phyloP scores from a whole-genome alignment of 2,329 filamentous ascomycete genomes.

The Talaromyces sp. region DNA sequence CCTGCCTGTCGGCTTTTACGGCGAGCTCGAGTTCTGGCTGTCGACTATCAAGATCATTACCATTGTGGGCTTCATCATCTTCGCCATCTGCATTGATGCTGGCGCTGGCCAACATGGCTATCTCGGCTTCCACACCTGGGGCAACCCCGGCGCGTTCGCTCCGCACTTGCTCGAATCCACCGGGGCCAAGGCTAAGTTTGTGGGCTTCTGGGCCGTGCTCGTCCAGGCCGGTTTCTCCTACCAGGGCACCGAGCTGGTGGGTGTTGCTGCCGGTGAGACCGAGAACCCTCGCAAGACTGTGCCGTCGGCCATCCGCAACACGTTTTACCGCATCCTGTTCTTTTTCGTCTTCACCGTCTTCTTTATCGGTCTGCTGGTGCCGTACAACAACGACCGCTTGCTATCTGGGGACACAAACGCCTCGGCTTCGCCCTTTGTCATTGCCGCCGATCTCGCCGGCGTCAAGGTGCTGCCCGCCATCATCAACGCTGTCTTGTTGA shows the following conservation, averaged over 20 bases:
- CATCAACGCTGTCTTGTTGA: constrained; percentile 73
- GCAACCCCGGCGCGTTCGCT: constrained; percentile 45
- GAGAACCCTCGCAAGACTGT: constrained; percentile 53
- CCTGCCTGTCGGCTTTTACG: constrained; percentile 47
- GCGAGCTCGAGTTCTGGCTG: constrained; percentile 53
- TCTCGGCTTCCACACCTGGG: constrained; percentile 50
- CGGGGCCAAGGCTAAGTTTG: constrained; percentile 45
- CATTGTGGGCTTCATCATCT: constrained; percentile 47
- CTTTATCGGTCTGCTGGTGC: constrained; percentile 56
- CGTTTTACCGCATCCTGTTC: constrained; percentile 58
- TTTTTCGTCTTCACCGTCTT: constrained; percentile 57
- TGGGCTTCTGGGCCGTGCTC: constrained; percentile 47
- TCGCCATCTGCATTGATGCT: constrained; percentile 52
- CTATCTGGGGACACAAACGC: constrained; percentile 46
- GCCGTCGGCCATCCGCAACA: constrained; percentile 54
- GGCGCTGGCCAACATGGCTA: constrained; percentile 49
- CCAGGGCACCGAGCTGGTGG: constrained; percentile 51
- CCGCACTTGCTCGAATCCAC: constrained; percentile 32
- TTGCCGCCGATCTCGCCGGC: constrained; percentile 50
- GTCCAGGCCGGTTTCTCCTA: constrained; percentile 52
- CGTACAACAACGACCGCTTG: constrained; percentile 47
- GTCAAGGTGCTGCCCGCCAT: constrained; percentile 61
- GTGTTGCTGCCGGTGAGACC: constrained; percentile 57
- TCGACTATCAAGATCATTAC: constrained; percentile 48
- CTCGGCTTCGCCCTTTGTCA: constrained; percentile 44